Base-by-base conservation (phyloP, 1,284 basidiomycete genomes). In the Athelia psychrophila region DNA sequence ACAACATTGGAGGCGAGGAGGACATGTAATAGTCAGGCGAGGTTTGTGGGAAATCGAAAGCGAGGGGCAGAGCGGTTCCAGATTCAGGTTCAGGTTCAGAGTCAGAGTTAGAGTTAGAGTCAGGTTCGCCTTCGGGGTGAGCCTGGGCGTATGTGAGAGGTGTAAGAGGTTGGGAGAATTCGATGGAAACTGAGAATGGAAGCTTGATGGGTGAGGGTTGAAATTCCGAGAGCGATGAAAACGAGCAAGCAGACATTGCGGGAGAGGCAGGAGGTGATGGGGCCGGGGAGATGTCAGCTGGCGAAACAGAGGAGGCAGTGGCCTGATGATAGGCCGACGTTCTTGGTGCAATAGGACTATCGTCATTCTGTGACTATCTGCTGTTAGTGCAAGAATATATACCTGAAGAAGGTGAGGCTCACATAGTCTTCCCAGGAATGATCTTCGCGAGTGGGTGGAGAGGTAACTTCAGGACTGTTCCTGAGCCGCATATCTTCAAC, bases 1-100 rank as follows among this genome's bases (percentile, higher is more conserved):
- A 68, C n/a, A n/a, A n/a, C n/a, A n/a, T n/a, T n/a, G 74, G 73
- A 2, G 75, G 71, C 35, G 74, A 74, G 27, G 70, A 68, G 0
- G 59, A 16, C 16, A 18, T 22, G 38, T 5, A 6, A 42, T 42
- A 18, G 5, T 42, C n/a, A 8, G 38, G 6, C n/a, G 38, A 42
- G 20, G 38, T n/a, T 5, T 42, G 8, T 42, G 38, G 38, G 38
- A 42, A 18, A n/a, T 42, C 38, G n/a, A n/a, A 22, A 6, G 38
- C n/a, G 20, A 22, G 38, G n/a, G 38, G 38, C 20, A n/a, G 5
- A 42, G 6, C 38, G n/a, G 16, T 9, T 22, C 9, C 38, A 5
- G n/a, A 18, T 18, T 42, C 38, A 6, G 38, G 38, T n/a, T 42
- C n/a, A n/a, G 9, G 6, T 22, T 42, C n/a, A n/a, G n/a, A 30